Conservation (phyloP, 2,329 filamentous ascomycete genomes). For the Purpureocillium takamizusanense region DNA sequence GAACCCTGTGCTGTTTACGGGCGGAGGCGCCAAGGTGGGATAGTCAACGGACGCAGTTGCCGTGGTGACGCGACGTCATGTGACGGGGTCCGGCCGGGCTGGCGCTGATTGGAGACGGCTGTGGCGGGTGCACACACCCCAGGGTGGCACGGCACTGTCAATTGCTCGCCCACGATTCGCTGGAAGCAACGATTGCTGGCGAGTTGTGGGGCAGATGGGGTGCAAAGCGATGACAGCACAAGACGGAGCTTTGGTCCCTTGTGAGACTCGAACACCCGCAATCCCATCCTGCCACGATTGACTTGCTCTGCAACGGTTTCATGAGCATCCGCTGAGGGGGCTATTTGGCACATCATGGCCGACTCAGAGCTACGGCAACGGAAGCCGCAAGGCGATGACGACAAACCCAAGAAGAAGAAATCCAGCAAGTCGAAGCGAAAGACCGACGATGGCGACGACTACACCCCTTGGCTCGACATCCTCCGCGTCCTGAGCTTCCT, state of each 20-base stretch:
- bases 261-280: too few species aligned
- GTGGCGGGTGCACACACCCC: too few species aligned
- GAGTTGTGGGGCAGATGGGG: too few species aligned
- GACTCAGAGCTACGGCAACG: constrained; percentile 34
- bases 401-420: constrained; percentile 14
- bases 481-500: constrained; percentile 62
- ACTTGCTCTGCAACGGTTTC: too few species aligned
- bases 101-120: too few species aligned
- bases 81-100: background rate
- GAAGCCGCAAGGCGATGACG: constrained; percentile 19
- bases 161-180: background rate
- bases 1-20: constrained; percentile 9
- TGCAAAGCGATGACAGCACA: too few species aligned
- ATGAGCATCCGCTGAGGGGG: too few species aligned
- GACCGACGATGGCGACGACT: constrained; percentile 44
- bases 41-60: constrained; percentile 3
- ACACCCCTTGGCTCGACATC: constrained; percentile 51
- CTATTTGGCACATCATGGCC: constrained; percentile 19
- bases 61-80: constrained; percentile 4
- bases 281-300: too few species aligned
- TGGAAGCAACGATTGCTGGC: too few species aligned
- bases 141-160: background rate
- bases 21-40: too few species aligned
- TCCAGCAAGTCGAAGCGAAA: constrained; percentile 7
- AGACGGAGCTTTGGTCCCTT: too few species aligned